These are phyloP conservation scores for Glycine latifolia DNA, from an alignment of 306 rosid species.

Conservation along the genomic window DNA sequence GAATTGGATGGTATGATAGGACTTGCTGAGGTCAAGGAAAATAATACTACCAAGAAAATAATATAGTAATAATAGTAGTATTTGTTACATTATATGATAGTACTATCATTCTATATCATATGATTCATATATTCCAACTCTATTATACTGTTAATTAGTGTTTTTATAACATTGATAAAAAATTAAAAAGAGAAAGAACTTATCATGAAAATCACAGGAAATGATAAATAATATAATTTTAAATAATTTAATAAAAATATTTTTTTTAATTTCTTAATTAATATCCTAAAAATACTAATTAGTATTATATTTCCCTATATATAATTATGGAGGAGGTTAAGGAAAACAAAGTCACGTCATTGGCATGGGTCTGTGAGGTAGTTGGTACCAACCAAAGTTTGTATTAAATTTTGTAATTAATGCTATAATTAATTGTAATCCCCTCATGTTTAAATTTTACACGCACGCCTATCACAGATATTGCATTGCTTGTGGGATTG, in stretches of 20 bases:
- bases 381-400: background rate
- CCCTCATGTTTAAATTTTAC: background rate
- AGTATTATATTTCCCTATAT: background rate
- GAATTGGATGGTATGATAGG: background rate
- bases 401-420: background rate
- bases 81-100: background rate
- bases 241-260: too few relatives aligned
- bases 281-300: too few relatives aligned
- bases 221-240: too few relatives aligned
- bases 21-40: background rate
- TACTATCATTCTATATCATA: background rate
- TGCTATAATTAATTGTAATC: constrained; percentile 7
- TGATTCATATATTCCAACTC: too few relatives aligned
- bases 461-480: background rate
- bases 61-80: background rate
- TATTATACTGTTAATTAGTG: too few relatives aligned
- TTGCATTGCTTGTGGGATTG: background rate
- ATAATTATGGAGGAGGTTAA: background rate
- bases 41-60: too few relatives aligned
- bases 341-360: background rate
- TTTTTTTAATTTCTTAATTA: too few relatives aligned
- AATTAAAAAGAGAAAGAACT: too few relatives aligned
- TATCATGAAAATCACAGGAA: too few relatives aligned
- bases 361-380: background rate
- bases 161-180: too few relatives aligned